Evolutionary conservation across 306 rosid species (phyloP), one percentile per base, ranked within the genome.

Genomic region (Vigna hirtella): DNA sequence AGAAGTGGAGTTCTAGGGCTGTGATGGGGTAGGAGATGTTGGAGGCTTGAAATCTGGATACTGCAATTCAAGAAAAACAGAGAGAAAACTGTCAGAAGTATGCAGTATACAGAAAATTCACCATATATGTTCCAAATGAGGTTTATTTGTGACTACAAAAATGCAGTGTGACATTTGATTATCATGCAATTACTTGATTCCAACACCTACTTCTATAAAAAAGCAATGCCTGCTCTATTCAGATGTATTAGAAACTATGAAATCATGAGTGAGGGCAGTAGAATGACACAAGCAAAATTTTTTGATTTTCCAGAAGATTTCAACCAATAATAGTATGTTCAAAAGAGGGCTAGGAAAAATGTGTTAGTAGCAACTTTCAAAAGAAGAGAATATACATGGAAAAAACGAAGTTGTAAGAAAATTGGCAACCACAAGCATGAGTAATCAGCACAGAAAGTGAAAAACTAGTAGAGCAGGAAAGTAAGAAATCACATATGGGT

Each of bases 41-140:
- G 99, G 98, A 59, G 99, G 99, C 89, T 90, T 95, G 84, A 89
- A 92, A 88, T 95, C 98, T 13, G 98, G 98, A 88, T 95, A 95
- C 98, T 95, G 95, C 86, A 83, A 64, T 30, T 72, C 83, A 42
- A 53, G 18, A 48, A 66, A 13, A 32, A 20, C 8, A 47, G 30
- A 3, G 2, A 20, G 8, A 13, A 57, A 7, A 15, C 55, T 66
- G 57, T 62, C 52, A 52, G 36, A 28, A 40, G 34, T 65, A 63
- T 50, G 58, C 18, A 58, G 26, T 26, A 42, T 77, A 77, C 16
- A 58, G 40, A 72, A 57, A 18, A 64, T 43, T 52, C 7, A n/a
- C 34, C 71, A 17, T 34, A 34, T 32, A 70, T 62, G 45, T 7
- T 24, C 38, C 12, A 17, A 47, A 28, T 28, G 42, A 69, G 82